Percentiles rank a stretch among this genome's conserved stretches.
Conservation (phyloP, 768 basidiomycete genomes). For the Chalciporus pseudorubinellus region DNA sequence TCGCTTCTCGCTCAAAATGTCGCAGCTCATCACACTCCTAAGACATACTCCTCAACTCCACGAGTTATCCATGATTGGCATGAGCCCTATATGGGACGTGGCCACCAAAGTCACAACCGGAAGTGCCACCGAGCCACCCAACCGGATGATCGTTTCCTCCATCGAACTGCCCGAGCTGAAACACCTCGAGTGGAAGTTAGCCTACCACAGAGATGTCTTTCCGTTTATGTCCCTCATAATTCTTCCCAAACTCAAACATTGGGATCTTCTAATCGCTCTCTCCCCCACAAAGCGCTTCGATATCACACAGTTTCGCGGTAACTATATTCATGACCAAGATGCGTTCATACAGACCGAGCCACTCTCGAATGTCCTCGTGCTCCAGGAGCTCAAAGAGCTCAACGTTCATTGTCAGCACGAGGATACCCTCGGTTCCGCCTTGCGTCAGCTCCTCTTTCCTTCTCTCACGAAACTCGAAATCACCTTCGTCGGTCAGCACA, state of each 20-base stretch:
- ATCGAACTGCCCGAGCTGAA: slow-evolving; percentile 40
- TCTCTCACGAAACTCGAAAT: slow-evolving; percentile 45
- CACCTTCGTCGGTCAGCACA: slow-evolving; percentile 34
- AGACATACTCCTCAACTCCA: slow-evolving; percentile 39
- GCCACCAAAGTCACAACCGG: slow-evolving; percentile 6
- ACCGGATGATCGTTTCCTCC: slow-evolving; percentile 12
- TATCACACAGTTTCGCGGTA: slow-evolving; percentile 27
- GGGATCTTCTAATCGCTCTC: slow-evolving; percentile 45
- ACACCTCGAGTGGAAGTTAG: slow-evolving; percentile 48
- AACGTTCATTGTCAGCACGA: slow-evolving; percentile 41
- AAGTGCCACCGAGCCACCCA: slow-evolving; percentile 8
- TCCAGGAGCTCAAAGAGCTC: slow-evolving; percentile 38
- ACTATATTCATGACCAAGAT: slow-evolving; percentile 26
- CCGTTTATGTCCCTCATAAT: slow-evolving; percentile 42
- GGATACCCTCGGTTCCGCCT: slow-evolving; percentile 36
- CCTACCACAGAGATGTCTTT: slow-evolving; percentile 41
- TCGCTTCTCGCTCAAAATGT: slow-evolving; percentile 39
- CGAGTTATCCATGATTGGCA: slow-evolving; percentile 42
- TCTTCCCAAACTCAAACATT: slow-evolving; percentile 40
- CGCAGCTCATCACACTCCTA: slow-evolving; percentile 38
- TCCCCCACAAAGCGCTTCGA: slow-evolving; percentile 28
- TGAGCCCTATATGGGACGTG: slow-evolving; percentile 41
- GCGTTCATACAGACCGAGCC: slow-evolving; percentile 29
- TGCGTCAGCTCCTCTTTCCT: slow-evolving; percentile 46
- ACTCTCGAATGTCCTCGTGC: slow-evolving; percentile 28